Evolutionary conservation across 331 rosid genomes (phyloP), one percentile per base, ranked within the genome.

Genomic region (Acacia pycnantha): DNA sequence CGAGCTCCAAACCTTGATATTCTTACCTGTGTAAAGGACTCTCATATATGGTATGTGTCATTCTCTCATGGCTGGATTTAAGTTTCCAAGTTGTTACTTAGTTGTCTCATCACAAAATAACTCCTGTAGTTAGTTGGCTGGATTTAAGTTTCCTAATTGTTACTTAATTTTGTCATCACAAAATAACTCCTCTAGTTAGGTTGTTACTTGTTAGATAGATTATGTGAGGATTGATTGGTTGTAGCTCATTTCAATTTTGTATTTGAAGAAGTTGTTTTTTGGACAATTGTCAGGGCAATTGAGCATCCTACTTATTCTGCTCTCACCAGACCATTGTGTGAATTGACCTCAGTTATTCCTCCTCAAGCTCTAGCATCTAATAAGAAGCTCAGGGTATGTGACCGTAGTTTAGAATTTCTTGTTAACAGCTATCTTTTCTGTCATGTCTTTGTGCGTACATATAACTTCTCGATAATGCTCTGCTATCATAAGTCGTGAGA

Each of bases 1-100:
- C 95, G 99, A 85, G 98, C 97, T 56, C 99, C 99, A 77, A 96
- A 92, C 88, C 99, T 96, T 77, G 97, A 96, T 88, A 96, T 96
- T 82, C 83, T 96, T 82, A 96, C 99, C 47, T 96, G 99, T 50
- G 98, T 94, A 78, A 96, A 96, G 86, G 99, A 96, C 90, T 96
- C 99, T 77, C 98, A 92, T 87, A 90, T 96, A 86, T 96, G 99
- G 99, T 96, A 88, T 78, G 86, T 10, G 21, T 15, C 40, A 27
- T 35, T 76, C 59, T 83, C 51, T 70, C 56, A 43, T 64, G 79
- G 79, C 65, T 84, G 50, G 31, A 72, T 82, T 67, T 40, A 74
- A 51, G 47, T 81, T 68, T 59, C 70, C 13, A 50, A 56, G 31
- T 64, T 75, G 78, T 62, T 53, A 62, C 80, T 58, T 73, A 74